Conservation (phyloP, 1,284 basidiomycete genomes). For the Puccinia sorghi region DNA sequence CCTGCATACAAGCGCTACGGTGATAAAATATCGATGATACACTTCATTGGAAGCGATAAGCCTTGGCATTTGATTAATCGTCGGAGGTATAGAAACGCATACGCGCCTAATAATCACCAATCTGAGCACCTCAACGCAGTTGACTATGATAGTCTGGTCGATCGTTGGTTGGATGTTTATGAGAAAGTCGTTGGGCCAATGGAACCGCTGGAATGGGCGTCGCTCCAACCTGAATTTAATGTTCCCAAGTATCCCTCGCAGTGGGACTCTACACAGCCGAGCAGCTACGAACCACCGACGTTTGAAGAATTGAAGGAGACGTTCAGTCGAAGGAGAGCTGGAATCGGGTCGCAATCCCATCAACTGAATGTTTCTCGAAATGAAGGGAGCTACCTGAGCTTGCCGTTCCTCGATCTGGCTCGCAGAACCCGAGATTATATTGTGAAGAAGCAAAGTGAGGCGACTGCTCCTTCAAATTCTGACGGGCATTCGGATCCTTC, state of each 20-base stretch:
- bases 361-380: not conserved
- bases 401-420: conserved; percentile 31
- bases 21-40: conserved; percentile 79
- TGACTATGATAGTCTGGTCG: conserved; percentile 74
- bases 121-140: conserved; percentile 57
- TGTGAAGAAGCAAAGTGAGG: not conserved
- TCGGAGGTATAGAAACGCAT: conserved; percentile 49
- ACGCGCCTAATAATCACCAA: conserved; percentile 51
- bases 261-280: conserved; percentile 66
- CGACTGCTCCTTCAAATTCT: conserved; percentile 53
- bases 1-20: conserved; percentile 93
- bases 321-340: conserved; percentile 24
- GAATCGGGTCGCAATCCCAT: not conserved
- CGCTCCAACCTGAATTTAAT: conserved; percentile 65
- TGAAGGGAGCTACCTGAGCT: conserved; percentile 36
- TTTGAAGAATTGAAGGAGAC: conserved; percentile 43
- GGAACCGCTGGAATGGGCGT: conserved; percentile 59
- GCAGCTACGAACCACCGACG: conserved; percentile 53
- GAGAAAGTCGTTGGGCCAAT: conserved; percentile 74
- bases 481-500: conserved; percentile 58
- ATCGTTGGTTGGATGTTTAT: conserved; percentile 87
- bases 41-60: conserved; percentile 92
- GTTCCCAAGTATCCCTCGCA: conserved; percentile 70
- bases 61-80: conserved; percentile 71
- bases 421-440: not conserved